Base-by-base conservation (phyloP, 2,329 filamentous ascomycete genomes). In the Onygenales sp. region DNA sequence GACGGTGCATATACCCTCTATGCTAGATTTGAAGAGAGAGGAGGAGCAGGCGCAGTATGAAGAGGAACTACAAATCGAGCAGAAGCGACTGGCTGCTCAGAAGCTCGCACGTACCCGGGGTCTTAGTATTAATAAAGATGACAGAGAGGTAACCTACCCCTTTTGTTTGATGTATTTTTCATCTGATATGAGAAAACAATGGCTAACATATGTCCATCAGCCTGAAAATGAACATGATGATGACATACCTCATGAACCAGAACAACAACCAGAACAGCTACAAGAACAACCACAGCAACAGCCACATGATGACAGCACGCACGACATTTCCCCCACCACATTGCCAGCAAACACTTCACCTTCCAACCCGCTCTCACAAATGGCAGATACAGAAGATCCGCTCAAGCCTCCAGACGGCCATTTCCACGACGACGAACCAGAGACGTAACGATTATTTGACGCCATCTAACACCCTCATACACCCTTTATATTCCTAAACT, bases 1-100 rank as follows among this genome's bases (percentile, higher is more conserved):
- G 9, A 65, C 61, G 14, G 55, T 63, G 17, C 63, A 69, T 42
- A 67, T 73, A 2, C 72, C 78, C 0, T 77, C 78, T 2, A 68
- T 84, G 44, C 71, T 68, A 5, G 79, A 83, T 52, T 63, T 85
- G 10, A 76, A 78, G 60, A 72, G 71, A 36, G 80, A 85, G 66
- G 82, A 85, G 63, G 77, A 80, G 21, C 70, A 68, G 33, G 65
- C 77, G 0, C 75, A 72, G 47, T 60, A 69, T 36, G 71, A 83
- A 61, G 81, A 86, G 63, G 83, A 85, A 62, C 66, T 68, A 3
- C 73, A 76, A 39, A 69, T 84, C 31, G 69, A 76, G 53, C 70
- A 73, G 48, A 81, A 75, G 60, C 71, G 82, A 38, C 69, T 74
- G 39, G 78, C 78, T 44, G 83, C 82, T 2, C 74, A 76, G 36